phyloP scores from a whole-genome alignment of 192 early-diverging fungal species.

The Diversispora epigaea region DNA sequence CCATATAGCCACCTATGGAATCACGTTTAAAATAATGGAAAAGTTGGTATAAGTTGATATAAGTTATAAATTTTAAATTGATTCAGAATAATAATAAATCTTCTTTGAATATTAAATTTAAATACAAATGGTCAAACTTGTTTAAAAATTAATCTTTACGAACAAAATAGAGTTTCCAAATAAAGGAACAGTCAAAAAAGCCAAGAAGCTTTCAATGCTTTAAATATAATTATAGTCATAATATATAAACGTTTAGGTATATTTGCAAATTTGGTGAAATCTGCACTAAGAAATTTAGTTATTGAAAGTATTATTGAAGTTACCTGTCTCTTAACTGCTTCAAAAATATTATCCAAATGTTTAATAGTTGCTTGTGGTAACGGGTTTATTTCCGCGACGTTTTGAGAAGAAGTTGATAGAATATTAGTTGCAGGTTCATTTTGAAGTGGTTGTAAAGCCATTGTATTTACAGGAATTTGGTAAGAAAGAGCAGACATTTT shows the following conservation, averaged over 20 bases:
- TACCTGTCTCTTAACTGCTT: constrained; percentile 15
- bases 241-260: background rate
- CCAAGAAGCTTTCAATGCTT: too few relatives aligned
- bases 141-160: too few relatives aligned
- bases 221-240: too few relatives aligned
- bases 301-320: background rate
- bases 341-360: constrained; percentile 8
- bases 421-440: background rate
- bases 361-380: background rate
- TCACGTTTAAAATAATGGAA: background rate
- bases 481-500: constrained; percentile 12
- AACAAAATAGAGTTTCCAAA: too few relatives aligned
- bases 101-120: too few relatives aligned
- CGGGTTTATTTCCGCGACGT: background rate
- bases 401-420: background rate
- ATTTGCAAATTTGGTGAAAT: background rate
- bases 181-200: too few relatives aligned
- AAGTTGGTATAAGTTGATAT: background rate
- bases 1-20: constrained; percentile 4
- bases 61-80: background rate
- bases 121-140: too few relatives aligned
- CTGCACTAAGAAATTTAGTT: background rate
- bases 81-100: background rate
- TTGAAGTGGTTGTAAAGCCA: background rate
- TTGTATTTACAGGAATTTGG: constrained; percentile 4